A percentile compares a stretch with the other conserved stretches of the same genome.
Evolutionary conservation across 192 early-diverging fungal species (phyloP).

Genomic region (Backusella psychrophila): DNA sequence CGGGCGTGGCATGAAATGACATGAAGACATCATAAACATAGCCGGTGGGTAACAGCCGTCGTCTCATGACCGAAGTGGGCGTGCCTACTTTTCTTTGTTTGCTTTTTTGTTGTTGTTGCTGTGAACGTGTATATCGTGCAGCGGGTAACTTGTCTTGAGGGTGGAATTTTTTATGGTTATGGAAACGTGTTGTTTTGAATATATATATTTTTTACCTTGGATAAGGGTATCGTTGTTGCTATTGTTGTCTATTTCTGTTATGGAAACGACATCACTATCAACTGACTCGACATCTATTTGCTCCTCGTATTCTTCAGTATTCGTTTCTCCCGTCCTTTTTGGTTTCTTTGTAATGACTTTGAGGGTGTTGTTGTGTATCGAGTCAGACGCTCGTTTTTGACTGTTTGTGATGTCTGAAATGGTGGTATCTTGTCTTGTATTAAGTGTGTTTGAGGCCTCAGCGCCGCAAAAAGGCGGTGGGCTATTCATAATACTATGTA

Average conservation of each 20-base stretch:
- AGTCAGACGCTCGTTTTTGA: background rate
- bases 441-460: background rate
- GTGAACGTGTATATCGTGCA: background rate
- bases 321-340: background rate
- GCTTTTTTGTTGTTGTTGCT: background rate
- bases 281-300: background rate
- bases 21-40: constrained; percentile 61
- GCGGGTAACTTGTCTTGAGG: background rate
- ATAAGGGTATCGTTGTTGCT: background rate
- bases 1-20: constrained; percentile 58
- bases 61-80: background rate
- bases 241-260: background rate
- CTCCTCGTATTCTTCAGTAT: background rate
- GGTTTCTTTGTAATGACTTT: background rate
- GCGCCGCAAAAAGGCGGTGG: background rate
- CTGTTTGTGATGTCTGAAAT: background rate
- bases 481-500: background rate
- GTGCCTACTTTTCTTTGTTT: background rate
- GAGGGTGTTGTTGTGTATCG: background rate
- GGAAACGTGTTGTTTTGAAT: background rate
- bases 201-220: background rate
- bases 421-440: background rate
- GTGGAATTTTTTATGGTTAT: background rate
- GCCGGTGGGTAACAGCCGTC: constrained; percentile 35
- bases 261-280: background rate